Percentiles rank a stretch among this genome's conserved stretches.
phyloP scores from a whole-genome alignment of 192 early-diverging fungal genomes.

The Haplosporangium gracile region DNA sequence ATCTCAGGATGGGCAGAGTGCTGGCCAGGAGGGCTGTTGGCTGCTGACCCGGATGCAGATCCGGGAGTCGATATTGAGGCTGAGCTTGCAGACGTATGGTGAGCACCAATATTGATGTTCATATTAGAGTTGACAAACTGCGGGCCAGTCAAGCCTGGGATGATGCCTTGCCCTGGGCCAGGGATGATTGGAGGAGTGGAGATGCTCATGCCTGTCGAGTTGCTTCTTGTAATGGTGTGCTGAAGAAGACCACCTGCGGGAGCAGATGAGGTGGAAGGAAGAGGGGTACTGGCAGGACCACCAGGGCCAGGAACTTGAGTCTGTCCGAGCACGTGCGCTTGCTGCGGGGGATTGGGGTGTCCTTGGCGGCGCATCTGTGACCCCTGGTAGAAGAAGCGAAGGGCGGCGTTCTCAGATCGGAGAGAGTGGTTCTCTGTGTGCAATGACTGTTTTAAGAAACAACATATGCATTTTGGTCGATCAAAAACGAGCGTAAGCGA shows the following conservation, averaged over 20 bases:
- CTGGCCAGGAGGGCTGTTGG: constrained; percentile 49
- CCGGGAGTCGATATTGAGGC: constrained; percentile 15
- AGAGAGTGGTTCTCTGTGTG: constrained; percentile 52
- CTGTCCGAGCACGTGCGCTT: background rate
- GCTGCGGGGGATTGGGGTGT: constrained; percentile 13
- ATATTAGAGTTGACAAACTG: background rate
- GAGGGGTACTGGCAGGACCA: background rate
- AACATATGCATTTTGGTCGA: background rate
- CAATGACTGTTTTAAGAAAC: constrained; percentile 15
- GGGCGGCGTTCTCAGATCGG: constrained; percentile 47
- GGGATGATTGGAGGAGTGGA: constrained; percentile 48
- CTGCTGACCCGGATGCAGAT: constrained; percentile 32
- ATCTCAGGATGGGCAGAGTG: constrained; percentile 1
- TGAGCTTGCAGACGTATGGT: background rate
- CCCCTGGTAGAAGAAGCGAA: constrained; percentile 55
- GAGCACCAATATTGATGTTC: background rate
- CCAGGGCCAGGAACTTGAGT: background rate
- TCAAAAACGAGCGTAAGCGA: background rate
- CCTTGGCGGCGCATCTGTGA: constrained; percentile 37
- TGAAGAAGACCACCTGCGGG: background rate
- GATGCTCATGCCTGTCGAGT: constrained; percentile 15
- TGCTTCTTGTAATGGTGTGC: background rate
- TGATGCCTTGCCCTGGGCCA: constrained; percentile 48
- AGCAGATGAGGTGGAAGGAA: background rate
- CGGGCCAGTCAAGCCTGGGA: constrained; percentile 28